Evolutionary conservation across 495 filamentous ascomycete genomes (phyloP), one percentile per base, ranked within the genome.

Genomic region (Neurospora sp.): DNA sequence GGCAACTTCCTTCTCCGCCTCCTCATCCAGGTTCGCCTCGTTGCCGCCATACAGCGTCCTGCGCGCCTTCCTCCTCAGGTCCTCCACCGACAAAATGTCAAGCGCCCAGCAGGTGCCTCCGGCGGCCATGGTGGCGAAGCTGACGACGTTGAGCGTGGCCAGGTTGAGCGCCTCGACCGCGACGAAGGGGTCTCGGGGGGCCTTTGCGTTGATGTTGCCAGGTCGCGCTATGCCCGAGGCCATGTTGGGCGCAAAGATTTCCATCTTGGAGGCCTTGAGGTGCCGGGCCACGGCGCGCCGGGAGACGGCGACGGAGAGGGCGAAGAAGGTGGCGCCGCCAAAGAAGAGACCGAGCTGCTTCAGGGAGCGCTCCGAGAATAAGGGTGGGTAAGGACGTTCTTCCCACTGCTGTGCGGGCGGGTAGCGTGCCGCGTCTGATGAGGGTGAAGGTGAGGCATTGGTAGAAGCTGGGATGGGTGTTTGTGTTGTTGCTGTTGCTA

Each of bases 141-240:
- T 90, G 35, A 90, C 35, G 5, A 93, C 90, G 76, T 96, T 95
- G 72, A 97, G 83, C 0, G 93, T 96, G 0, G 94, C 94, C n/a
- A 97, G 80, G 70, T 89, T 90, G 12, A 97, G 83, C 6, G 94
- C 94, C 79, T 95, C 90, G 59, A 93, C 78, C 0, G 94, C 94
- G 27, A 94, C 89, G 39, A 88, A 74, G 1, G 86, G 83, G 69
- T 91, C 88, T 80, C 76, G 62, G 48, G 16, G 16, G 1, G 23
- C 18, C 39, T 35, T 27, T 35, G 54, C 27, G 14, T 66, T 66
- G 54, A 66, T 66, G 54, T 66, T 66, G 12, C 54, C 54, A 9
- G 27, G 54, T 16, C 85, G 59, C 39, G 31, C 20, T 4, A 66
- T 75, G 76, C 69, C 77, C 77, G 77, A 74, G 76, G 77, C 76